Conservation (phyloP, 2,329 filamentous ascomycete genomes). For the Diaporthe sp. region DNA sequence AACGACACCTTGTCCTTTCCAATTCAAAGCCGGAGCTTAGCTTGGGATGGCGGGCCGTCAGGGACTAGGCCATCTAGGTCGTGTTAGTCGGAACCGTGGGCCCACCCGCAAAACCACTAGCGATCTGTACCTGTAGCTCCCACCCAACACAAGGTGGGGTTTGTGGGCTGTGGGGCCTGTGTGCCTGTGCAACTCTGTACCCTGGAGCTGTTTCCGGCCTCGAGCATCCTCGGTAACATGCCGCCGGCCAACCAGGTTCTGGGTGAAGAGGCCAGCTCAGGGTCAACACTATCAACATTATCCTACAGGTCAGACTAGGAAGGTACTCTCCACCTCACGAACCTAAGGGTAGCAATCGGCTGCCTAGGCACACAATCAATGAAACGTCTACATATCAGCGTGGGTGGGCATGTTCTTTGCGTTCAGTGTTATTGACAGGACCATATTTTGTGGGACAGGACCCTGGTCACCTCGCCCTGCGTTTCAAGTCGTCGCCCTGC, state of each 20-base stretch:
- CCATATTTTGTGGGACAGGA: constrained; percentile 18
- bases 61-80: neutral
- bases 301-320: neutral
- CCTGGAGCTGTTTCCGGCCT: constrained; percentile 6
- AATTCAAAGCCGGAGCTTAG: constrained; percentile 30
- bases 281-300: neutral
- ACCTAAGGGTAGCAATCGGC: too few species aligned
- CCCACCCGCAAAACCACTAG: constrained; percentile 24
- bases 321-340: neutral
- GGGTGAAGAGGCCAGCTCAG: constrained; percentile 6
- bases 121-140: constrained; percentile 24
- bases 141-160: constrained; percentile 23
- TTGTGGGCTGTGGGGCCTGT: constrained; percentile 9
- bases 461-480: neutral
- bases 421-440: neutral
- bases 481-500: constrained; percentile 27
- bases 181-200: constrained; percentile 11
- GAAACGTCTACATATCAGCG: too few species aligned
- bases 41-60: constrained; percentile 27
- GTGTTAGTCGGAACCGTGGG: constrained; percentile 17
- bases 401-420: neutral
- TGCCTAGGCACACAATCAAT: neutral
- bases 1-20: constrained; percentile 35
- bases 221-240: constrained; percentile 21
- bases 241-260: constrained; percentile 4